Percentiles rank a stretch among this genome's conserved stretches.
Evolutionary conservation across 768 basidiomycete genomes (phyloP).

Genomic region (Hortiboletus flavorubellus): DNA sequence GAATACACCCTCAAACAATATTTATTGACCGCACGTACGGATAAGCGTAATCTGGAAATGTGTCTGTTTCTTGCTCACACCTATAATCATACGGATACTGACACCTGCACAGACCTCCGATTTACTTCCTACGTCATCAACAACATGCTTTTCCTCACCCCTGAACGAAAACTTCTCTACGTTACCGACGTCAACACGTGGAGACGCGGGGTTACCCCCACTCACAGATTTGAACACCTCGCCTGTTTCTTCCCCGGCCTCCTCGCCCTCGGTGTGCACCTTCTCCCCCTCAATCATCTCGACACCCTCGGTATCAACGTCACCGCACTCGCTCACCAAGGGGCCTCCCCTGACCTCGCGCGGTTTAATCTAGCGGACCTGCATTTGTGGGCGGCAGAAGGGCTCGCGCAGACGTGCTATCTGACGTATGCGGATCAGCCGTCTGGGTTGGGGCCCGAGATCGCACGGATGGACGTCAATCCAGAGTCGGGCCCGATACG

Average conservation of each 20-base stretch:
- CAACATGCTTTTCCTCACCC: conserved; percentile 37
- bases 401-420: conserved; percentile 73
- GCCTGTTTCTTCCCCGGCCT: conserved; percentile 78
- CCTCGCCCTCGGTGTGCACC: conserved; percentile 66
- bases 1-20: conserved; percentile 77
- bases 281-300: conserved; percentile 54
- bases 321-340: conserved; percentile 30
- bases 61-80: conserved; percentile 42
- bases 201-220: conserved; percentile 29
- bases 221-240: conserved; percentile 63
- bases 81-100: neutral
- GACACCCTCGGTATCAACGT: conserved; percentile 45
- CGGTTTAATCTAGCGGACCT: conserved; percentile 52
- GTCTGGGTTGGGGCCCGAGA: conserved; percentile 65
- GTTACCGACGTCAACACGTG: conserved; percentile 48
- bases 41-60: conserved; percentile 59
- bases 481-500: conserved; percentile 4
- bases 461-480: conserved; percentile 17
- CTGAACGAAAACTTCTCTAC: conserved; percentile 40
- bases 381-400: conserved; percentile 73
- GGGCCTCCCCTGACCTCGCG: conserved; percentile 37
- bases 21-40: conserved; percentile 59
- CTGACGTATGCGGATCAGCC: conserved; percentile 67
- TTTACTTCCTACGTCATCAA: conserved; percentile 59
- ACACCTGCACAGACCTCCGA: conserved; percentile 46